Evolutionary conservation across 371 early-diverging fungal species (phyloP).

Genomic region (Mucor velutinosus): DNA sequence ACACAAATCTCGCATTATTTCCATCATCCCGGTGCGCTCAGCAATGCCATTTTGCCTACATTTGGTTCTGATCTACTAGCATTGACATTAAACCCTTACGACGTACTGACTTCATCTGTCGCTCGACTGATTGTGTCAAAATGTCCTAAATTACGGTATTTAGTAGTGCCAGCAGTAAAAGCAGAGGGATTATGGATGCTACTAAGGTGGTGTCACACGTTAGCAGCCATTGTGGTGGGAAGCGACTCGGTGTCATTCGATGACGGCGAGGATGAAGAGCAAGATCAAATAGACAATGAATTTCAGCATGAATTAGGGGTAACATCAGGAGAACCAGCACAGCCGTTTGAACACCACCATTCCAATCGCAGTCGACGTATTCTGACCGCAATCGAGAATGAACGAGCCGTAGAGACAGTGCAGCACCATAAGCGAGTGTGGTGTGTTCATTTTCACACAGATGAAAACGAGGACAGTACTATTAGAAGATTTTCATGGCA

Average conservation of each 20-base stretch:
- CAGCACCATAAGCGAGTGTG: conserved; percentile 45
- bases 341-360: background rate
- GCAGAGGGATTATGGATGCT: conserved; percentile 54
- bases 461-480: background rate
- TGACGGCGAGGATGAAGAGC: conserved; percentile 27
- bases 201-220: conserved; percentile 41
- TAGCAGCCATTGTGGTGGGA: conserved; percentile 42
- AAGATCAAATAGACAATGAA: conserved; percentile 10
- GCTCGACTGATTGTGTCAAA: conserved; percentile 38
- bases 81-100: conserved; percentile 42
- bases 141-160: conserved; percentile 45
- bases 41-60: conserved; percentile 48
- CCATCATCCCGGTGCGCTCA: conserved; percentile 48
- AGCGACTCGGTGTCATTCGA: conserved; percentile 16
- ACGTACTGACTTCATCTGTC: conserved; percentile 36
- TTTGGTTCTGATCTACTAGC: conserved; percentile 46
- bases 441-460: conserved; percentile 36
- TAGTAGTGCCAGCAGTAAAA: conserved; percentile 41
- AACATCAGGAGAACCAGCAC: background rate
- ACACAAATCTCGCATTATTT: conserved; percentile 49
- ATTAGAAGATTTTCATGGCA: conserved; percentile 39
- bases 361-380: background rate
- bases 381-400: conserved; percentile 28
- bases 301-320: background rate
- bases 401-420: conserved; percentile 41